Conservation (phyloP, 116 monocot genomes). For the Papilionanthe hybrid region DNA sequence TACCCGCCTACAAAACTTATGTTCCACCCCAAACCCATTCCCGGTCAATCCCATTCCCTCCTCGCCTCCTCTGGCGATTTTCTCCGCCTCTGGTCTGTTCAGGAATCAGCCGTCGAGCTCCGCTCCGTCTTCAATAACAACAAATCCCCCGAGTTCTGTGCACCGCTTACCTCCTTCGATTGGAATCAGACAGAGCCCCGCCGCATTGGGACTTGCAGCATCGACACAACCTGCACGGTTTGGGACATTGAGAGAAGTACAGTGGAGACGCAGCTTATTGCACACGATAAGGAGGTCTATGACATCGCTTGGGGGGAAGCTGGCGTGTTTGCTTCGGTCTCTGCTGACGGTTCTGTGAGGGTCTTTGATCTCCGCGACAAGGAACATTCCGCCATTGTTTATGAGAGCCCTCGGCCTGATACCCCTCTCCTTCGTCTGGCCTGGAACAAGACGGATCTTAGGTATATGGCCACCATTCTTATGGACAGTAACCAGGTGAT, state of each 20-base stretch:
- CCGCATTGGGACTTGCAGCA: constrained; percentile 55
- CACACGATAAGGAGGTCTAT: constrained; percentile 85
- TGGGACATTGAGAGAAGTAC: constrained; percentile 57
- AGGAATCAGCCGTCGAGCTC: constrained; percentile 28
- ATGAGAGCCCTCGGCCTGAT: constrained; percentile 74
- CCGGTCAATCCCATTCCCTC: constrained; percentile 24
- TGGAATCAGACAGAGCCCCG: constrained; percentile 68
- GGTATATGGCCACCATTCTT: constrained; percentile 63
- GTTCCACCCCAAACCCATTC: constrained; percentile 46
- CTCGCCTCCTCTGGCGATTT: constrained; percentile 79
- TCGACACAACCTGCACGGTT: constrained; percentile 79
- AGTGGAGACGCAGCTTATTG: constrained; percentile 73
- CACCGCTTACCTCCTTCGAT: constrained; percentile 85
- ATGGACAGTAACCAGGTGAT: constrained; percentile 72
- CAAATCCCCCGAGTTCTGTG: constrained; percentile 63
- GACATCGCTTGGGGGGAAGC: constrained; percentile 87
- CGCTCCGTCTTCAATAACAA: constrained; percentile 35
- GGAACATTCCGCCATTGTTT: constrained; percentile 77
- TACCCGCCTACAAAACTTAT: constrained; percentile 87
- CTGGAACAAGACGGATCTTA: constrained; percentile 65
- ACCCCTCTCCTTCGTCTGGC: constrained; percentile 71
- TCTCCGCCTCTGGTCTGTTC: constrained; percentile 64
- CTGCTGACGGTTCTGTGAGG: constrained; percentile 78
- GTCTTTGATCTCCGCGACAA: constrained; percentile 83
- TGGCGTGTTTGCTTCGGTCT: constrained; percentile 72